Percentiles rank a stretch among this genome's conserved stretches.
These are phyloP conservation scores for Boletus sensibilis DNA, from an alignment of 768 basidiomycete genomes.

Conservation along the genomic window DNA sequence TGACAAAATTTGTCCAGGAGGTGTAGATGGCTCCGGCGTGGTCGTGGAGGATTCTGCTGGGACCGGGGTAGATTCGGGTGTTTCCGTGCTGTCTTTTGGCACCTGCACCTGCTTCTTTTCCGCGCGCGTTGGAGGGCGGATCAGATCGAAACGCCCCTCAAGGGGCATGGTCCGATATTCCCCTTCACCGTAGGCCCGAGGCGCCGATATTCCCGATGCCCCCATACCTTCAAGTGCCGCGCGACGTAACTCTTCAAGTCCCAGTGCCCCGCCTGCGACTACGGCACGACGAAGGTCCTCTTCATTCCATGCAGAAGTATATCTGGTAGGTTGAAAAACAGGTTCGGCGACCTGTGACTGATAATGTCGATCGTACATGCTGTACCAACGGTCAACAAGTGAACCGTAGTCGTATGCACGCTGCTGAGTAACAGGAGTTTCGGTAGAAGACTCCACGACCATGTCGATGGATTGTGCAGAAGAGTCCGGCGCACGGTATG, in stretches of 20 bases:
- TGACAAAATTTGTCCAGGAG: constrained; percentile 31
- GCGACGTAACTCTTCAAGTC: constrained; percentile 42
- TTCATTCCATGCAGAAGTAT: constrained; percentile 76
- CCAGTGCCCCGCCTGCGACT: constrained; percentile 30
- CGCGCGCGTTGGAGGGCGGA: constrained; percentile 45
- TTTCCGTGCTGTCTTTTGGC: constrained; percentile 2
- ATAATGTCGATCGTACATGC: constrained; percentile 85
- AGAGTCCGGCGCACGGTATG: constrained; percentile 63
- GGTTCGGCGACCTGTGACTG: constrained; percentile 53
- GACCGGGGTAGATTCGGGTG: constrained; percentile 18
- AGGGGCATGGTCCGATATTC: constrained; percentile 81
- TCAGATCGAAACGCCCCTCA: constrained; percentile 85
- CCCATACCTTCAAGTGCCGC: constrained; percentile 33
- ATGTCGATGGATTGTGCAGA: constrained; percentile 32
- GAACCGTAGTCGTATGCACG: constrained; percentile 73
- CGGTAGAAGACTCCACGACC: constrained; percentile 26
- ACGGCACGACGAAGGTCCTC: neutral
- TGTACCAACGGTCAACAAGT: constrained; percentile 88
- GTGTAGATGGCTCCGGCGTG: constrained; percentile 36
- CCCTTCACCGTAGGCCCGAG: constrained; percentile 48
- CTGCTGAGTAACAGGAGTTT: constrained; percentile 23
- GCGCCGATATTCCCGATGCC: constrained; percentile 7
- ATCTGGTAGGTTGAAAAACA: constrained; percentile 54
- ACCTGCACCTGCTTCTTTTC: constrained; percentile 15
- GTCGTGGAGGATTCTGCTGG: constrained; percentile 5